These are phyloP conservation scores for Tylopilus sp. DNA, from an alignment of 768 basidiomycete genomes.

Conservation along the genomic window DNA sequence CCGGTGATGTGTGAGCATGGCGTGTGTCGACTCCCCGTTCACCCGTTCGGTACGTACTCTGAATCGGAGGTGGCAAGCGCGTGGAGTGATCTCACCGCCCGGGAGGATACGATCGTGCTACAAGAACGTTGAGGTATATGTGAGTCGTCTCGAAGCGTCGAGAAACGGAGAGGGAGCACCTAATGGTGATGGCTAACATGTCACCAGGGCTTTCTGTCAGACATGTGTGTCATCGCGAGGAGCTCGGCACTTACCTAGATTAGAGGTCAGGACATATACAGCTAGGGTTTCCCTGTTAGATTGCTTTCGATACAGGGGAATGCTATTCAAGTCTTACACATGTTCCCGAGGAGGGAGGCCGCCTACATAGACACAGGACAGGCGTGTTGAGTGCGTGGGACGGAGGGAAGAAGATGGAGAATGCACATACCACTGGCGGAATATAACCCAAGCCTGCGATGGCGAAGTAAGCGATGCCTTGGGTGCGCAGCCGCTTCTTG, in stretches of 20 bases:
- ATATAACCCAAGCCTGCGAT: conserved; percentile 12
- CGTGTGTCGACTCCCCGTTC: background rate
- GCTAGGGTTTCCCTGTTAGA: background rate
- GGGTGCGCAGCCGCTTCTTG: conserved; percentile 12
- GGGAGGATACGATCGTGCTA: conserved; percentile 2
- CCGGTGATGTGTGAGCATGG: conserved; percentile 3
- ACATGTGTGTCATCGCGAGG: no score
- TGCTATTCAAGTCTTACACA: conserved; percentile 12
- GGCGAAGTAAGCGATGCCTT: conserved; percentile 17
- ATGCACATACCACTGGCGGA: conserved; percentile 1
- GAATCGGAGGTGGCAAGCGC: background rate
- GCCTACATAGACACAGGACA: no score
- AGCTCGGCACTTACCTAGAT: background rate
- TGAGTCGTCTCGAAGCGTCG: background rate
- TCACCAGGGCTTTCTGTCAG: background rate
- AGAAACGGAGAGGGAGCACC: background rate
- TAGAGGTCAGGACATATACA: background rate
- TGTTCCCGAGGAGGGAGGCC: background rate
- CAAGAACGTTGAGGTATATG: background rate
- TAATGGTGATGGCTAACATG: conserved; percentile 5
- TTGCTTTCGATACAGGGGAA: no score
- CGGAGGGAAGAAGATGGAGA: background rate
- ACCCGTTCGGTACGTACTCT: conserved; percentile 1
- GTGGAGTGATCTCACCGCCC: conserved; percentile 11
- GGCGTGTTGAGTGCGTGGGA: background rate